phyloP scores from a whole-genome alignment of 164 flowering plant species.

The Protea cynaroides region DNA sequence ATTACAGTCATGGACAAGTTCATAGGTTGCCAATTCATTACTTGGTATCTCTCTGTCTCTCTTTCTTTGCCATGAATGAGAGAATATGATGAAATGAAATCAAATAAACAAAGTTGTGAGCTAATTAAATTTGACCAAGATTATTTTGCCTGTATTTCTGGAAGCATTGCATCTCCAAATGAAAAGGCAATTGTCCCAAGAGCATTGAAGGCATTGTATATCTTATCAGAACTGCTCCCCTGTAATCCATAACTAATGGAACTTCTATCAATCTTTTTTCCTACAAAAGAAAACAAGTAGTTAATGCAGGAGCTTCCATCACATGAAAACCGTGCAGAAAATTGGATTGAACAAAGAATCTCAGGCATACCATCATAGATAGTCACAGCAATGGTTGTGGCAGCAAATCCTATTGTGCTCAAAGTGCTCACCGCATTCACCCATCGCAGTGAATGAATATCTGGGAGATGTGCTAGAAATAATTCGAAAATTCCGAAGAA shows the following conservation, averaged over 20 bases:
- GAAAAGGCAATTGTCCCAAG: constrained; percentile 61
- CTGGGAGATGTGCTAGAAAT: constrained; percentile 52
- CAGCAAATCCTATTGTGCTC: constrained; percentile 55
- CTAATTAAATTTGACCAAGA: no score
- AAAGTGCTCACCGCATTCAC: constrained; percentile 57
- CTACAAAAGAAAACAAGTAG: constrained; percentile 13
- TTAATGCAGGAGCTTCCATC: neutral
- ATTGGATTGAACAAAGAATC: neutral
- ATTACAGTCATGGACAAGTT: neutral
- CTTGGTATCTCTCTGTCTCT: neutral
- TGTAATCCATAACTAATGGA: constrained; percentile 32
- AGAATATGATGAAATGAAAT: no score
- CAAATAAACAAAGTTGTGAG: no score
- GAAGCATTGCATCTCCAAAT: constrained; percentile 74
- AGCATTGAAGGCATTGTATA: constrained; percentile 50
- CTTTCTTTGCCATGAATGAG: no score
- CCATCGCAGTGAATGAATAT: constrained; percentile 62
- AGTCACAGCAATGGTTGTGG: constrained; percentile 47
- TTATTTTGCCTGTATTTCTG: constrained; percentile 57
- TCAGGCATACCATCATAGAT: constrained; percentile 39
- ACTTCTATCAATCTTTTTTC: constrained; percentile 35
- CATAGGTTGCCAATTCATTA: neutral
- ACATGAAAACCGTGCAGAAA: neutral
- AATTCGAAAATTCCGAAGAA: constrained; percentile 53
- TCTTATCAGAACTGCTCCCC: constrained; percentile 32